Evolutionary conservation across 2,329 filamentous ascomycete genomes (phyloP).

Genomic region (Aspergillus awamori): DNA sequence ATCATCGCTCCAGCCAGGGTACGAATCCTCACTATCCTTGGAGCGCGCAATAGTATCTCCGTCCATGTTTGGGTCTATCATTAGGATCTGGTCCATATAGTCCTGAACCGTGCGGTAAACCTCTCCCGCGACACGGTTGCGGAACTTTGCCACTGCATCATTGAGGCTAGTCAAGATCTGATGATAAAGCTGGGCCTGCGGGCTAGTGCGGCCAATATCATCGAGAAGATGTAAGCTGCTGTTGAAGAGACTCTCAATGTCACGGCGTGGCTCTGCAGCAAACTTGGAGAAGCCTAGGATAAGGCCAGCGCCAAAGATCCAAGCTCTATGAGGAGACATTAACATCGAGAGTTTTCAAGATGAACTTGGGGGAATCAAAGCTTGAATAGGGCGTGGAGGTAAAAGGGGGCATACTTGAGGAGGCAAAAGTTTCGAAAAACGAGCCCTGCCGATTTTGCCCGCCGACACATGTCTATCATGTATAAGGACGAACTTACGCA

Average conservation of each 20-base stretch:
- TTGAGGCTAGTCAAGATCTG: constrained; percentile 4
- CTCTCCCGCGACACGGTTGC: neutral
- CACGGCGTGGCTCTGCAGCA: constrained; percentile 2
- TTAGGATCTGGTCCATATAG: neutral
- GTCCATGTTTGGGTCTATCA: too few relatives aligned
- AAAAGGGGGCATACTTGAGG: constrained; percentile 7
- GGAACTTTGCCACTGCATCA: neutral
- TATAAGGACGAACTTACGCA: constrained; percentile 7
- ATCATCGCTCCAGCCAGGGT: too few relatives aligned
- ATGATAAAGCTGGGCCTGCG: constrained; percentile 12
- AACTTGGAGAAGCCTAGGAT: constrained; percentile 13
- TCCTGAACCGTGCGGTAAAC: neutral
- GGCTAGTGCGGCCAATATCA: constrained; percentile 10
- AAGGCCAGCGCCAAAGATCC: constrained; percentile 12
- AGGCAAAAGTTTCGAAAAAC: constrained; percentile 13
- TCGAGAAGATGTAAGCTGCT: neutral
- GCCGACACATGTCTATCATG: constrained; percentile 12
- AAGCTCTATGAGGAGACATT: constrained; percentile 4
- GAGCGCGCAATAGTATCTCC: too few relatives aligned
- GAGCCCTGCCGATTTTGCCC: neutral
- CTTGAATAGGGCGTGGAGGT: neutral
- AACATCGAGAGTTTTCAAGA: neutral
- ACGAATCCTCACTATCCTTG: too few relatives aligned
- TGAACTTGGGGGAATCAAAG: neutral
- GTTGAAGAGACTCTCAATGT: constrained; percentile 7